Conservation (phyloP, 345 rosid species). For the Brassica carinata region DNA sequence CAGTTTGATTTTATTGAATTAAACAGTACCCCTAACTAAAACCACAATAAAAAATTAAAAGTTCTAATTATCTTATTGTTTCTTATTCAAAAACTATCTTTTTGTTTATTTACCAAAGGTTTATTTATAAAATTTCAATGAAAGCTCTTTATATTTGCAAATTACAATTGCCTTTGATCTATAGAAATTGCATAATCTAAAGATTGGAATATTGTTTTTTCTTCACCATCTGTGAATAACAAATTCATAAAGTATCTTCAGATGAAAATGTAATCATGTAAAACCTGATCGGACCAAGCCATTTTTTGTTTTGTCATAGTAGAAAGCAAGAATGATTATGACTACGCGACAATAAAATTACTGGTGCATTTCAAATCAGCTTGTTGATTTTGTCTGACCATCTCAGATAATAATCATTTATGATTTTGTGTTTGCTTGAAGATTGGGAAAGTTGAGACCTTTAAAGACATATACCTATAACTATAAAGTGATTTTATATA, state of each 20-base stretch:
- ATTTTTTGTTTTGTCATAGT: constrained; percentile 2
- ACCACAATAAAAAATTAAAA: too few species aligned
- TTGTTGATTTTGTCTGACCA: constrained; percentile 33
- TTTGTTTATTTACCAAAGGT: too few species aligned
- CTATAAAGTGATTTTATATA: constrained; percentile 24
- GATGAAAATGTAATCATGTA: neutral
- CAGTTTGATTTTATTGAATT: too few species aligned
- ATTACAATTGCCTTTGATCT: neutral
- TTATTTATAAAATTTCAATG: neutral
- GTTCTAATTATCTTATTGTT: too few species aligned
- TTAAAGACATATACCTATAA: neutral
- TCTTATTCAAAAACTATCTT: too few species aligned
- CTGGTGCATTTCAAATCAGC: constrained; percentile 33
- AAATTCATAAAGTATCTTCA: neutral
- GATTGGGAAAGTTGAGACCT: constrained; percentile 36
- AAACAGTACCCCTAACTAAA: too few species aligned
- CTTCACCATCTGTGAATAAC: neutral
- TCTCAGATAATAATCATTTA: constrained; percentile 30
- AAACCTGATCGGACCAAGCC: neutral
- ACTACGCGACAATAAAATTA: constrained; percentile 11
- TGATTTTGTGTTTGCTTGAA: constrained; percentile 39
- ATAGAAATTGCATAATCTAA: neutral
- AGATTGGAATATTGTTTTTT: neutral
- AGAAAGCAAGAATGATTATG: constrained; percentile 37
- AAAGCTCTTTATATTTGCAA: neutral